Conservation (phyloP, 179 eudicot species). For the Corrigiola litoralis region DNA sequence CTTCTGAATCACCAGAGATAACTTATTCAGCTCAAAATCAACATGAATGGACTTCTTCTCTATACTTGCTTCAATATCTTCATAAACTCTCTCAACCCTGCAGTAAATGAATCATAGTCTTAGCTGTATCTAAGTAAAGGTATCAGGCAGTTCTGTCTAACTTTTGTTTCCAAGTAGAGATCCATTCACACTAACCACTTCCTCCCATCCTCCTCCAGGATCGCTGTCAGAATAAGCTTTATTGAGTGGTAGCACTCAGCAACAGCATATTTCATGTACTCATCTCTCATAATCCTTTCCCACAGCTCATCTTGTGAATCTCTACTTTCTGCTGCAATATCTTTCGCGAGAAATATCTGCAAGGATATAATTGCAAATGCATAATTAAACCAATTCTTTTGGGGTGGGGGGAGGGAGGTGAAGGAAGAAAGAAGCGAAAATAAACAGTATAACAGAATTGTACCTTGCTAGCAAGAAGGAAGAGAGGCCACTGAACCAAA, state of each 20-base stretch:
- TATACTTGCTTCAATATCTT: conserved; percentile 59
- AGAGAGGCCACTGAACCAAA: conserved; percentile 98
- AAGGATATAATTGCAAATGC: conserved; percentile 6
- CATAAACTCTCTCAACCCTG: conserved; percentile 91
- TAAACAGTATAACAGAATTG: background rate
- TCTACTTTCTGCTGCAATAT: conserved; percentile 73
- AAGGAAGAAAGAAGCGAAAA: background rate
- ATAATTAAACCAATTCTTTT: background rate
- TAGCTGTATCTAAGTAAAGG: background rate
- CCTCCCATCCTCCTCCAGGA: conserved; percentile 84
- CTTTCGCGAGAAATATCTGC: conserved; percentile 88
- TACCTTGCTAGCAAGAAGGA: conserved; percentile 98
- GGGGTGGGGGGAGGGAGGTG: background rate
- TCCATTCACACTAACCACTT: conserved; percentile 53
- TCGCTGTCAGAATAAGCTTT: conserved; percentile 60
- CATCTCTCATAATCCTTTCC: conserved; percentile 89
- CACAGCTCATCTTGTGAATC: conserved; percentile 82
- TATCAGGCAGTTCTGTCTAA: background rate
- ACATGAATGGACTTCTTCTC: conserved; percentile 35
- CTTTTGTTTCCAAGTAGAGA: background rate
- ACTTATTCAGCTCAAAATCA: conserved; percentile 60
- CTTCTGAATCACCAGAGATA: conserved; percentile 80
- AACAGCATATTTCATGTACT: conserved; percentile 97
- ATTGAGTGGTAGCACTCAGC: conserved; percentile 66
- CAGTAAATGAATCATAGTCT: conserved; percentile 4